Percentiles rank a stretch among this genome's conserved stretches.
Conservation (phyloP, 2,329 filamentous ascomycete genomes). For the Diplodia sapinea region DNA sequence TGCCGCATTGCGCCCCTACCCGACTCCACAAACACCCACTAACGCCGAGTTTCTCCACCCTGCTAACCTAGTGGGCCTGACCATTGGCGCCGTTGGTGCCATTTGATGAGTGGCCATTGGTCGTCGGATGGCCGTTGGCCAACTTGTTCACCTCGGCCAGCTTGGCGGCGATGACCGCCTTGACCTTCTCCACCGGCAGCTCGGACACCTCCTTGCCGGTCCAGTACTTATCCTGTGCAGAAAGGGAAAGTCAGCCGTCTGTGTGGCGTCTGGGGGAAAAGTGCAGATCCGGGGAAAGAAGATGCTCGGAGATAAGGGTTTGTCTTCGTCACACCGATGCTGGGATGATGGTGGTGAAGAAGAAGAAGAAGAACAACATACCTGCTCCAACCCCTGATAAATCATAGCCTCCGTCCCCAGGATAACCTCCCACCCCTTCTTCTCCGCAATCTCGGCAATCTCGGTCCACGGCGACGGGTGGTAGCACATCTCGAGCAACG, state of each 20-base stretch:
- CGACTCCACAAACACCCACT: background rate
- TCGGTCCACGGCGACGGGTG: constrained; percentile 73
- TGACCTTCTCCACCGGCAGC: constrained; percentile 65
- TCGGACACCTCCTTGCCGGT: constrained; percentile 65
- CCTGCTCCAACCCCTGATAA: constrained; percentile 76
- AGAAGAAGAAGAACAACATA: constrained; percentile 34
- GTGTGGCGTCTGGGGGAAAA: constrained; percentile 29
- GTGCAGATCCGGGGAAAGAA: constrained; percentile 25
- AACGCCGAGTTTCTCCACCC: background rate
- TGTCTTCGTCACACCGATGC: too few relatives aligned
- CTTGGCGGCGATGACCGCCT: constrained; percentile 55
- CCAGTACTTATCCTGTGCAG: constrained; percentile 58
- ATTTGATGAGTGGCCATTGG: constrained; percentile 15
- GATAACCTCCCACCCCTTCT: constrained; percentile 73
- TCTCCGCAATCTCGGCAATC: constrained; percentile 66
- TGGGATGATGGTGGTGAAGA: too few relatives aligned
- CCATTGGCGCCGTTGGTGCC: constrained; percentile 17
- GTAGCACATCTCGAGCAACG: constrained; percentile 83
- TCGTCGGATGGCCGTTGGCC: constrained; percentile 11
- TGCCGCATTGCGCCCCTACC: constrained; percentile 14
- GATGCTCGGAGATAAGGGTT: background rate
- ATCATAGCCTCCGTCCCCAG: constrained; percentile 78
- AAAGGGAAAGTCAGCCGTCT: constrained; percentile 13
- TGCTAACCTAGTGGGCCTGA: constrained; percentile 13
- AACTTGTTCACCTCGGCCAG: constrained; percentile 22